Evolutionary conservation across 495 filamentous ascomycete genomes (phyloP).

Genomic region (Parachaetomium inaequale): DNA sequence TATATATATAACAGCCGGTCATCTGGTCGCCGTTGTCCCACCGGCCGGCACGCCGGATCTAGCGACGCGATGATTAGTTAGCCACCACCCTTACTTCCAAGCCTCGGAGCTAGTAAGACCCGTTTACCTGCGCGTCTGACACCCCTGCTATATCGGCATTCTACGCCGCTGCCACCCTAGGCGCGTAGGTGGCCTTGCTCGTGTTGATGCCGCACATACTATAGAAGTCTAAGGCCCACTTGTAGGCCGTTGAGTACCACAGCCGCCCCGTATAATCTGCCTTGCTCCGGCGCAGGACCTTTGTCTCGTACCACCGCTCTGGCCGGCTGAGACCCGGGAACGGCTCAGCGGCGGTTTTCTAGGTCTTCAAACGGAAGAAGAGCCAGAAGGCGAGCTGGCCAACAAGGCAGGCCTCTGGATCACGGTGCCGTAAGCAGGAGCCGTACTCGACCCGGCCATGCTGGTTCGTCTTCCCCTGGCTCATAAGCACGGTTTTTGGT

Average conservation of each 20-base stretch:
- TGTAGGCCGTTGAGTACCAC: no score
- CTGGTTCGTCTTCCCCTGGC: not conserved
- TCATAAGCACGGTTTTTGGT: no score
- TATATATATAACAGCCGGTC: no score
- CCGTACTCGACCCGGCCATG: not conserved
- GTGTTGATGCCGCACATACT: no score
- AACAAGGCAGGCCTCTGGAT: not conserved
- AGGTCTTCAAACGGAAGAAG: slow-evolving; percentile 1
- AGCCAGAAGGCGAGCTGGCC: slow-evolving; percentile 1
- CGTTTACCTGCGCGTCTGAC: not conserved
- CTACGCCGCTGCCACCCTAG: not conserved
- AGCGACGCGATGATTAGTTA: no score
- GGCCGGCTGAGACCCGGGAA: not conserved
- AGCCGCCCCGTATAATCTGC: no score
- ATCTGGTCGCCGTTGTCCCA: no score
- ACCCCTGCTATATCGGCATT: slow-evolving; percentile 3
- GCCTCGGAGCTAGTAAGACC: not conserved
- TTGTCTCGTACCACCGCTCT: no score
- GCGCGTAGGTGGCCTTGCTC: slow-evolving; percentile 6
- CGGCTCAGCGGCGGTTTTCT: not conserved
- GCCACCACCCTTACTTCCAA: not conserved
- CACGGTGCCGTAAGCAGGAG: not conserved
- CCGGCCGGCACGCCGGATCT: no score
- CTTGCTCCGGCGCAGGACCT: no score
- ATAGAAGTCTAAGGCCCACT: no score